Evolutionary conservation across 2,329 filamentous ascomycete genomes (phyloP).

Genomic region (Aureobasidium musti): DNA sequence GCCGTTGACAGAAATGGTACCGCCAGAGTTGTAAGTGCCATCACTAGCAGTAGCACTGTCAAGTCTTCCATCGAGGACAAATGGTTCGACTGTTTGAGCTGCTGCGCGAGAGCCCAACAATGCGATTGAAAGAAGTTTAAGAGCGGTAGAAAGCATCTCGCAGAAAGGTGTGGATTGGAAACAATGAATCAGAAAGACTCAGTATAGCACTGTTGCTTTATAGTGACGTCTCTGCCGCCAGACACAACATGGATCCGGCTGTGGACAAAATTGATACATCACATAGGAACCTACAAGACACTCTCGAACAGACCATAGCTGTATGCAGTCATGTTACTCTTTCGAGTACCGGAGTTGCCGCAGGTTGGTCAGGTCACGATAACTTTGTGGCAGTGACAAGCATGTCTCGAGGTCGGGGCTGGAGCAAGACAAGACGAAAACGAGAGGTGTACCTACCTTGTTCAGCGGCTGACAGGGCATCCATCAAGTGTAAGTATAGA

Average conservation of each 20-base stretch:
- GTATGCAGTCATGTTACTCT: neutral
- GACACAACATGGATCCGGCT: neutral
- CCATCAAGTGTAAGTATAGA: neutral
- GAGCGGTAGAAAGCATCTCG: neutral
- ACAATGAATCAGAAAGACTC: neutral
- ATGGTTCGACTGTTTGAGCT: constrained; percentile 28
- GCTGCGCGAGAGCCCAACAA: neutral
- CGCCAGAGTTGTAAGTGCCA: constrained; percentile 49
- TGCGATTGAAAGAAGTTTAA: neutral
- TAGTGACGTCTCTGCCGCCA: neutral
- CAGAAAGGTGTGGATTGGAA: neutral
- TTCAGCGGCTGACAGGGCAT: neutral
- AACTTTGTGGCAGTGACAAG: neutral
- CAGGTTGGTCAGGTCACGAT: neutral
- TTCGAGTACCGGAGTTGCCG: too few species aligned
- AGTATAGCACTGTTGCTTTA: neutral
- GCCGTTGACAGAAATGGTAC: constrained; percentile 50
- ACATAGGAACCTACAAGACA: neutral
- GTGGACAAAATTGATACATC: neutral
- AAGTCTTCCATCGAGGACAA: constrained; percentile 38
- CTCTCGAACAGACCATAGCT: neutral
- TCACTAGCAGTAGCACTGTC: constrained; percentile 34
- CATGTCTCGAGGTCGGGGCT: neutral
- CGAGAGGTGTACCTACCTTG: neutral
- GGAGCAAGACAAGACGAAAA: neutral